These are phyloP conservation scores for Persicaria tinctoria DNA, from an alignment of 148 eudicot species.

Conservation along the genomic window DNA sequence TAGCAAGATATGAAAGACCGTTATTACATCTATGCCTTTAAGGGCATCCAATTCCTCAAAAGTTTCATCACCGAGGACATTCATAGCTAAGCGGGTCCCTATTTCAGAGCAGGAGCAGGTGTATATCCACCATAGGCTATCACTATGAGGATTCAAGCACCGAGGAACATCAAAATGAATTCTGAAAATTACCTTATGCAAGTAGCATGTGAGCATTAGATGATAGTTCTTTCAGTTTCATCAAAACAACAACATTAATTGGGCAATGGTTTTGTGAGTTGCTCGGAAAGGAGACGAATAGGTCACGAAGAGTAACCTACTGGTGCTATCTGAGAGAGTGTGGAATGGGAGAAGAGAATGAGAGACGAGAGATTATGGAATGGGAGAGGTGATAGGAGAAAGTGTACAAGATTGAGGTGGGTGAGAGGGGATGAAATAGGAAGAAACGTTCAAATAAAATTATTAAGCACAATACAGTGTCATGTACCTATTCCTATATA, in stretches of 20 bases:
- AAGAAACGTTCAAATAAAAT: too few relatives aligned
- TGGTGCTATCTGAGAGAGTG: too few relatives aligned
- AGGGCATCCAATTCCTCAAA: slow-evolving; percentile 62
- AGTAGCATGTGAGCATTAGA: slow-evolving; percentile 84
- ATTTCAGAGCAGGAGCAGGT: slow-evolving; percentile 1
- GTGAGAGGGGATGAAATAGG: too few relatives aligned
- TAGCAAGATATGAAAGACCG: slow-evolving; percentile 58
- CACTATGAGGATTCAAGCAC: not conserved
- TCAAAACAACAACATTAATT: slow-evolving; percentile 61
- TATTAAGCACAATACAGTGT: too few relatives aligned
- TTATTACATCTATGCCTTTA: slow-evolving; percentile 57
- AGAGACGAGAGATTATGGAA: too few relatives aligned
- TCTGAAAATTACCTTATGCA: slow-evolving; percentile 53
- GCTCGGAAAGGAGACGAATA: slow-evolving; percentile 33
- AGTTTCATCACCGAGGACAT: slow-evolving; percentile 90
- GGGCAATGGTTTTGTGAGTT: slow-evolving; percentile 86
- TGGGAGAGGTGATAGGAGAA: too few relatives aligned
- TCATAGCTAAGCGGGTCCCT: slow-evolving; percentile 87
- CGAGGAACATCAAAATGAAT: not conserved
- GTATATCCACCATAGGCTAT: not conserved
- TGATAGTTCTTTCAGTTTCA: slow-evolving; percentile 70
- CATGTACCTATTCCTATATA: too few relatives aligned
- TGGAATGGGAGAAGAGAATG: too few relatives aligned
- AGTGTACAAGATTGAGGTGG: too few relatives aligned
- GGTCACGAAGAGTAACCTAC: too few relatives aligned